Evolutionary conservation across 2,329 filamentous ascomycete species (phyloP).

Genomic region (Rhinocladiella similis): DNA sequence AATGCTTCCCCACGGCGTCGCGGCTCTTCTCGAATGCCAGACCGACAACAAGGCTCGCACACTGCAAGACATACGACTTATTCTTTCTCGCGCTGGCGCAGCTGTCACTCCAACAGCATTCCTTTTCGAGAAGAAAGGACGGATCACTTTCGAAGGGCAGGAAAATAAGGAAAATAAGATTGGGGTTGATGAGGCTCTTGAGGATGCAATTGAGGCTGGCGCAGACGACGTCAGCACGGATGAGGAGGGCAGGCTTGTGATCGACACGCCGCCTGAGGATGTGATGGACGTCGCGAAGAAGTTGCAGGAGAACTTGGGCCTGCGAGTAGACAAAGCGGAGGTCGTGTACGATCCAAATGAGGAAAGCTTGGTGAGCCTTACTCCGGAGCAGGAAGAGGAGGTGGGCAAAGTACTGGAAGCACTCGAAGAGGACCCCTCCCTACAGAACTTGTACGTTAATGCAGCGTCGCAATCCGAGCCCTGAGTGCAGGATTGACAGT

Average conservation of each 20-base stretch:
- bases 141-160: constrained; percentile 64
- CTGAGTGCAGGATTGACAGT: background rate
- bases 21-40: constrained; percentile 69
- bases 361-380: constrained; percentile 70
- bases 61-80: constrained; percentile 68
- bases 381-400: constrained; percentile 53
- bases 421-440: constrained; percentile 65
- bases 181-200: constrained; percentile 70
- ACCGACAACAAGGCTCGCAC: constrained; percentile 77
- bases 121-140: constrained; percentile 80
- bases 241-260: constrained; percentile 68
- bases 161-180: constrained; percentile 39
- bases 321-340: constrained; percentile 72
- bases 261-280: constrained; percentile 68
- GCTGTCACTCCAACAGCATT: constrained; percentile 73
- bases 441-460: constrained; percentile 81
- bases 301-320: constrained; percentile 61
- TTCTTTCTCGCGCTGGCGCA: constrained; percentile 72
- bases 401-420: constrained; percentile 59
- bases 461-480: constrained; percentile 22
- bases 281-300: constrained; percentile 65
- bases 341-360: constrained; percentile 84
- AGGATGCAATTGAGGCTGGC: constrained; percentile 82
- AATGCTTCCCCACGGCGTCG: constrained; percentile 50
- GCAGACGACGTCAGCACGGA: constrained; percentile 54